Evolutionary conservation across 257 asterid species (phyloP).

Genomic region (Nicotiana paniculata): DNA sequence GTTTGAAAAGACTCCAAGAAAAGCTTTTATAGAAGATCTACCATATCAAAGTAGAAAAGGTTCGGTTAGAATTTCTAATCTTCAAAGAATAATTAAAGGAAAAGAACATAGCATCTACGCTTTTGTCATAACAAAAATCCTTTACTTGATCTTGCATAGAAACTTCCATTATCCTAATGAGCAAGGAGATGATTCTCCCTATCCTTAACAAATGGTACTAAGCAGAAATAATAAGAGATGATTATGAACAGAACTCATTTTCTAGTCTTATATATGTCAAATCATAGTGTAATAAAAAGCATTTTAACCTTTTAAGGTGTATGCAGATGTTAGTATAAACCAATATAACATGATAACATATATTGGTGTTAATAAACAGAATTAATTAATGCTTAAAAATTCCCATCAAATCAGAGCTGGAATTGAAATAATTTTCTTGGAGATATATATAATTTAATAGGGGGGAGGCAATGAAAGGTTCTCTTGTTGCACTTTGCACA

Average conservation of each 20-base stretch:
- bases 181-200: not conserved
- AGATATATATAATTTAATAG: not conserved
- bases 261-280: no score
- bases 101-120: not conserved
- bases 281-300: no score
- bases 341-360: no score
- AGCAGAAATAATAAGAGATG: no score
- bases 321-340: no score
- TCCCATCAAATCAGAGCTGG: not conserved
- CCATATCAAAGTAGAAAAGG: not conserved
- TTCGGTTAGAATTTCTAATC: not conserved
- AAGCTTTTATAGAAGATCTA: not conserved
- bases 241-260: no score
- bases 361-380: not conserved
- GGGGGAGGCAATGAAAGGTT: not conserved
- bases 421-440: not conserved
- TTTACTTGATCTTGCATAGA: not conserved
- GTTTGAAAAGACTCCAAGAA: not conserved
- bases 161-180: not conserved
- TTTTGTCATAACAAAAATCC: not conserved
- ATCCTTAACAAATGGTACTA: not conserved
- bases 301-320: no score
- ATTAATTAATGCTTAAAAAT: no score
- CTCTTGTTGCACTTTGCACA: not conserved
- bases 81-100: slow-evolving; percentile 6